Conservation (phyloP, 2,329 filamentous ascomycete species). For the Cercospora nicotianae region DNA sequence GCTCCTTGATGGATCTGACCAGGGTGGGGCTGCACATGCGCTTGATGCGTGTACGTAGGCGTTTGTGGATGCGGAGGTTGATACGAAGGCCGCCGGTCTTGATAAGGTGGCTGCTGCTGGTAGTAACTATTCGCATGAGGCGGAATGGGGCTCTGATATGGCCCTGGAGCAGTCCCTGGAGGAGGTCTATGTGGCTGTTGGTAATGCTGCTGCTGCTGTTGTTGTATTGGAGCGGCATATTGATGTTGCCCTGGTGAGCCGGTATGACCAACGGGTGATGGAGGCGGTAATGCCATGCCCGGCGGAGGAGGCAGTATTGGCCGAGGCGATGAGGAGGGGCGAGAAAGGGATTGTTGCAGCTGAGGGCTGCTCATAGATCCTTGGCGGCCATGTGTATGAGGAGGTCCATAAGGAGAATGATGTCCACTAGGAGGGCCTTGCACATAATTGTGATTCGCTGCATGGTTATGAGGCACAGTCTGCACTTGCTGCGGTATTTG, state of each 20-base stretch:
- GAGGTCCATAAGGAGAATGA: conserved; percentile 42
- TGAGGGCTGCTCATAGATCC: conserved; percentile 35
- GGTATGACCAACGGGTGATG: conserved; percentile 32
- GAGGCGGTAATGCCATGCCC: conserved; percentile 37
- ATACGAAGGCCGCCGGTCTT: conserved; percentile 31
- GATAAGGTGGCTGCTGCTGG: conserved; percentile 31
- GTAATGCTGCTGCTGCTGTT: conserved; percentile 28
- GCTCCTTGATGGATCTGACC: conserved; percentile 36
- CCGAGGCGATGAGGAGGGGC: conserved; percentile 40
- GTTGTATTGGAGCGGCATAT: conserved; percentile 16
- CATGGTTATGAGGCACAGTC: conserved; percentile 31
- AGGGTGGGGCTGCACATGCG: conserved; percentile 34
- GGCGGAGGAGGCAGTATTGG: conserved; percentile 42
- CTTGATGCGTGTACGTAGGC: conserved; percentile 31
- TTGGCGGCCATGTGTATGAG: conserved; percentile 33
- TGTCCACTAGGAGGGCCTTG: conserved; percentile 39
- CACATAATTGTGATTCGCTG: conserved; percentile 33
- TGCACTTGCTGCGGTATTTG: conserved; percentile 26
- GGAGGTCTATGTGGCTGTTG: conserved; percentile 26
- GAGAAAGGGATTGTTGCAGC: conserved; percentile 34
- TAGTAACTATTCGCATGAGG: conserved; percentile 38
- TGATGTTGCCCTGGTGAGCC: conserved; percentile 36
- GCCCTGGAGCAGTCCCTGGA: conserved; percentile 22
- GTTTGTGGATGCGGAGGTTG: conserved; percentile 36
- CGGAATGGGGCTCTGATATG: conserved; percentile 28